phyloP scores from a whole-genome alignment of 164 flowering plant species.

The Buxus sempervirens region DNA sequence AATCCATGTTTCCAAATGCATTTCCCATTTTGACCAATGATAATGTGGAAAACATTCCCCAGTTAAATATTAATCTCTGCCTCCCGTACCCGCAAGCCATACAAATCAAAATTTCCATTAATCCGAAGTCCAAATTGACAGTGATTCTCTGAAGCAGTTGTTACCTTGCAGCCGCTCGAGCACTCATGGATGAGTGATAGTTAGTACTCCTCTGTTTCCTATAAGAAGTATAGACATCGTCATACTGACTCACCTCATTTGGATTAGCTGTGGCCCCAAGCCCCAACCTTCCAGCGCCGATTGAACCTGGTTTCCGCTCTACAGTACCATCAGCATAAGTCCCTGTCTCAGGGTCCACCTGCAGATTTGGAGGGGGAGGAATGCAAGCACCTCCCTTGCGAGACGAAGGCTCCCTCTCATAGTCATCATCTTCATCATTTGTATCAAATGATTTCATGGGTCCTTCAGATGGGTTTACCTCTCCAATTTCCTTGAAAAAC shows the following conservation, averaged over 20 bases:
- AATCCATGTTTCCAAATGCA: too few species aligned
- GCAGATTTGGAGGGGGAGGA: conserved; percentile 83
- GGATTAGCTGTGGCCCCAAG: conserved; percentile 90
- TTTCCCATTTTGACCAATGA: too few species aligned
- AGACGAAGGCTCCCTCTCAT: conserved; percentile 58
- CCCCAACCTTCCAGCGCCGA: conserved; percentile 77
- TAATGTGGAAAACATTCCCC: too few species aligned
- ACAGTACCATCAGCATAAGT: conserved; percentile 74
- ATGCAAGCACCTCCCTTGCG: conserved; percentile 98
- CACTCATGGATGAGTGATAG: conserved; percentile 92
- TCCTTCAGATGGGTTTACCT: conserved; percentile 93
- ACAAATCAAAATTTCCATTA: too few species aligned
- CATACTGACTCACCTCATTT: conserved; percentile 86
- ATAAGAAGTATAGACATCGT: conserved; percentile 91
- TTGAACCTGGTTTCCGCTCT: conserved; percentile 62
- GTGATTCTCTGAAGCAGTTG: background rate
- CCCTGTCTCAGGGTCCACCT: conserved; percentile 78
- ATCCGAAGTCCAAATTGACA: too few species aligned
- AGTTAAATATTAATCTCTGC: too few species aligned
- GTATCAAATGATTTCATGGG: conserved; percentile 55
- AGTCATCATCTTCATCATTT: conserved; percentile 58
- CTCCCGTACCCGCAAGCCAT: too few species aligned
- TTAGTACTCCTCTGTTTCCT: conserved; percentile 89
- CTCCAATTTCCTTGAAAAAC: conserved; percentile 90
- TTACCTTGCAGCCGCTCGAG: conserved; percentile 56